Conservation (phyloP, 257 asterid genomes). For the Buddleja alternifolia region DNA sequence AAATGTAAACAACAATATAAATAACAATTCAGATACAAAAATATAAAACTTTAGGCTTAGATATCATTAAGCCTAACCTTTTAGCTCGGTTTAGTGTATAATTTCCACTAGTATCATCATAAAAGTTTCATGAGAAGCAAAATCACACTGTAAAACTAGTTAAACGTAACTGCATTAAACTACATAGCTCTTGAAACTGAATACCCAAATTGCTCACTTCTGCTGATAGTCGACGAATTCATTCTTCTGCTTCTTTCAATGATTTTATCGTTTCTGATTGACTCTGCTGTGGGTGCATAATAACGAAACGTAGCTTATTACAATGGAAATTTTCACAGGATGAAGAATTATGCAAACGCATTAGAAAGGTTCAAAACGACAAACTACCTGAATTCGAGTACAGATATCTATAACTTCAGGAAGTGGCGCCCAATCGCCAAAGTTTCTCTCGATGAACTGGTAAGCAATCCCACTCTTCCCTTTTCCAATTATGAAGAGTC, state of each 20-base stretch:
- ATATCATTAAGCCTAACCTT: no score
- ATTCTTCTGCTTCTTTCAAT: slow-evolving; percentile 31
- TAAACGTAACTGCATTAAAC: no score
- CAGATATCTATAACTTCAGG: slow-evolving; percentile 78
- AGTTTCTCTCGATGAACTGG: slow-evolving; percentile 87
- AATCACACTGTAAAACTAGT: no score
- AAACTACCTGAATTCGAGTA: slow-evolving; percentile 65
- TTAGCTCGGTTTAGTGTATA: no score
- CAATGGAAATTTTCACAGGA: slow-evolving; percentile 28
- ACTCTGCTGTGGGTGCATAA: slow-evolving; percentile 31
- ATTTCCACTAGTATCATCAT: no score
- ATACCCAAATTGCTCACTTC: no score
- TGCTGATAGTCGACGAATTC: no score
- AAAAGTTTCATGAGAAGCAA: no score
- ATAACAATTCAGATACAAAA: no score
- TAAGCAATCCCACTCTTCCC: slow-evolving; percentile 79
- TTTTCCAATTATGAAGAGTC: slow-evolving; percentile 71
- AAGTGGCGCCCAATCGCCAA: slow-evolving; percentile 89
- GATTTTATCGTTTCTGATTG: slow-evolving; percentile 31
- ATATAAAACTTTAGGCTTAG: no score
- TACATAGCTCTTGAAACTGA: no score
- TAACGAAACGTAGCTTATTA: slow-evolving; percentile 20
- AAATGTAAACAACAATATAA: no score
- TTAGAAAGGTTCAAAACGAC: slow-evolving; percentile 14
- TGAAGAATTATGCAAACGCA: slow-evolving; percentile 9